Evolutionary conservation across 768 basidiomycete species (phyloP).

Genomic region (Lepiota subincarnata): DNA sequence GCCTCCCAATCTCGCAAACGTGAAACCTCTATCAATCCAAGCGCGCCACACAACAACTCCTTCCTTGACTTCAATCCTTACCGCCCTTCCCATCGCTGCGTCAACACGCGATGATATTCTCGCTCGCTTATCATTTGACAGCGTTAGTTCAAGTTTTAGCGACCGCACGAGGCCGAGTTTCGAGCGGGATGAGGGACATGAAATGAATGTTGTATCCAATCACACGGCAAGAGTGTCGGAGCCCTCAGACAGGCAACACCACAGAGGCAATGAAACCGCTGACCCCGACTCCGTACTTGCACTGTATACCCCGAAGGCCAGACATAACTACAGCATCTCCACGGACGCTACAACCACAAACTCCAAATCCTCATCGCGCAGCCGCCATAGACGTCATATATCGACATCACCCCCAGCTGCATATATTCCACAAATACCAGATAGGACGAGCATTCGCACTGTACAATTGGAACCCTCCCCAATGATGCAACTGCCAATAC

Average conservation of each 20-base stretch:
- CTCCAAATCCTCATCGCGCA: constrained; percentile 12
- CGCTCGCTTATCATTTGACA: constrained; percentile 52
- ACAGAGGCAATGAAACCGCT: not conserved
- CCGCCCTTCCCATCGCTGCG: constrained; percentile 44
- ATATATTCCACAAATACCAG: constrained; percentile 30
- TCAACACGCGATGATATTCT: constrained; percentile 55
- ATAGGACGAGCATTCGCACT: constrained; percentile 38
- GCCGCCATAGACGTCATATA: constrained; percentile 19
- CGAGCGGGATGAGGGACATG: constrained; percentile 37
- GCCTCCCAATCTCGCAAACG: constrained; percentile 12
- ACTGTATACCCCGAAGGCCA: constrained; percentile 23
- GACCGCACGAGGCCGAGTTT: constrained; percentile 30
- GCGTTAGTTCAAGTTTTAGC: constrained; percentile 40
- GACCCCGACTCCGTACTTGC: constrained; percentile 17
- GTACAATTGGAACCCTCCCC: constrained; percentile 53
- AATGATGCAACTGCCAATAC: constrained; percentile 42
- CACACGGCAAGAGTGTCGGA: not conserved
- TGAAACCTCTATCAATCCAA: constrained; percentile 12
- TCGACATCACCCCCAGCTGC: constrained; percentile 30
- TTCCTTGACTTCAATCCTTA: constrained; percentile 41
- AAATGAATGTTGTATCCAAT: constrained; percentile 38
- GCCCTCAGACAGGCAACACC: not conserved
- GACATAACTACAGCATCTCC: not conserved
- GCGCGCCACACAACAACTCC: constrained; percentile 28
- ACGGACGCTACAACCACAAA: not conserved